A percentile compares a stretch with the other conserved stretches of the same genome.
phyloP scores from a whole-genome alignment of 352 stramenopile species.

The Pythium plurisporium region DNA sequence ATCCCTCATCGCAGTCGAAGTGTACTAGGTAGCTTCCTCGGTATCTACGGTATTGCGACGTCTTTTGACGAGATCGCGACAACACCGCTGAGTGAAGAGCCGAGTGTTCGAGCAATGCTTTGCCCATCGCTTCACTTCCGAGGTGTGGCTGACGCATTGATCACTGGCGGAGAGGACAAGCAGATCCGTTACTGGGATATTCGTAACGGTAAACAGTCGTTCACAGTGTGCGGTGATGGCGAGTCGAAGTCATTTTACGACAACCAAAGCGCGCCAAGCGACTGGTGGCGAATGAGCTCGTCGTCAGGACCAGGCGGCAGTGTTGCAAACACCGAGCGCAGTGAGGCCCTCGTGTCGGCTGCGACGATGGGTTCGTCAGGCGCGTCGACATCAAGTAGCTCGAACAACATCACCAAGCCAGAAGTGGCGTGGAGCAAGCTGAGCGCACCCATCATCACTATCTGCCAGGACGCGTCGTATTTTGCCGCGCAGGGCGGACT shows the following conservation, averaged over 20 bases:
- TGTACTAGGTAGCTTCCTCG: conserved; percentile 68
- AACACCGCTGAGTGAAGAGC: conserved; percentile 64
- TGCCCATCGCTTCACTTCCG: conserved; percentile 87
- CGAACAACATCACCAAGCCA: conserved; percentile 55
- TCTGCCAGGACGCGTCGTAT: conserved; percentile 81
- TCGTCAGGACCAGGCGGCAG: conserved; percentile 29
- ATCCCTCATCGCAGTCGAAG: conserved; percentile 72
- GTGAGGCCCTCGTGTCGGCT: conserved; percentile 23
- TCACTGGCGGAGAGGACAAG: conserved; percentile 93
- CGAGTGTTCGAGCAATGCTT: conserved; percentile 82
- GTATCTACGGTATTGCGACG: conserved; percentile 76
- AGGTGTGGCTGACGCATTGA: conserved; percentile 78
- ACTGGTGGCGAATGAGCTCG: conserved; percentile 83
- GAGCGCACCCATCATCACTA: conserved; percentile 73
- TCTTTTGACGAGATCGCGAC: conserved; percentile 82
- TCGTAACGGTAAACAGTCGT: conserved; percentile 90
- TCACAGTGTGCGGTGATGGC: conserved; percentile 88
- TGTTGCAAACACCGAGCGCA: conserved; percentile 21
- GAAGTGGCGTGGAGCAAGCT: conserved; percentile 88
- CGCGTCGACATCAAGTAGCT: neutral
- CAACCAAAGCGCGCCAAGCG: conserved; percentile 63
- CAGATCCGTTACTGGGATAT: conserved; percentile 98
- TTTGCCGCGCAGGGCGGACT: conserved; percentile 47
- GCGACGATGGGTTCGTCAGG: conserved; percentile 25
- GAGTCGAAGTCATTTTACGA: conserved; percentile 87